Evolutionary conservation across 2,329 filamentous ascomycete species (phyloP), one percentile per base, ranked within the genome.

Genomic region (Fusarium sp.): DNA sequence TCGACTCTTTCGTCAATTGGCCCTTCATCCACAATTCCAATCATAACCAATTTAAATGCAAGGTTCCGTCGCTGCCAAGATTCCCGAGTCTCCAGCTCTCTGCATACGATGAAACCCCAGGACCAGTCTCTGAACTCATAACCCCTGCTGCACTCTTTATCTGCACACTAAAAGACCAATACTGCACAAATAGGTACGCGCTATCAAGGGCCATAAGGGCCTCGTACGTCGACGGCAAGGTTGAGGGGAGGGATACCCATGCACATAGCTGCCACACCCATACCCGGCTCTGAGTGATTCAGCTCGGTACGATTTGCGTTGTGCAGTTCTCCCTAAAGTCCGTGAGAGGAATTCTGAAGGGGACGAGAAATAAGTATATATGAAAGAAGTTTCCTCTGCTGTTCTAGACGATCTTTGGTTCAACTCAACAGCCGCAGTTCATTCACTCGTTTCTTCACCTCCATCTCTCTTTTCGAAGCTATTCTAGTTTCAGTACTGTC

Each of bases 391-490:
- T 58, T 65, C 30, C 21, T 70, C 59, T 61, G 46, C 59, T 49
- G 18, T 40, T 69, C 19, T 49, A 52, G n/a, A 35, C 11, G 28
- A 6, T 25, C 32, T 18, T 12, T 65, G 67, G 46, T 70, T 38
- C 65, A 69, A 49, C 50, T 42, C 66, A 64, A 47, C 66, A 33
- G 30, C 35, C 38, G 35, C 62, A 50, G 49, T 64, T 49, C 46
- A 47, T 43, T 35, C 67, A 65, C 46, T 69, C 66, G 46, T 70
- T 69, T 57, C 21, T 40, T 40, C n/a, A 15, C 23, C 47, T 65
- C 43, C 28, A 30, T 59, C 65, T 37, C 53, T 67, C n/a, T 19
- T 69, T 70, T 30, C n/a, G 50, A 69, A 69, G 67, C 52, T 47
- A 63, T 59, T 32, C 35, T 44, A 53, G 67, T 47, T 64, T 69